Percentiles rank a stretch among this genome's conserved stretches.
phyloP scores from a whole-genome alignment of 2,329 filamentous ascomycete species.

The Cercospora zeae-maydis region DNA sequence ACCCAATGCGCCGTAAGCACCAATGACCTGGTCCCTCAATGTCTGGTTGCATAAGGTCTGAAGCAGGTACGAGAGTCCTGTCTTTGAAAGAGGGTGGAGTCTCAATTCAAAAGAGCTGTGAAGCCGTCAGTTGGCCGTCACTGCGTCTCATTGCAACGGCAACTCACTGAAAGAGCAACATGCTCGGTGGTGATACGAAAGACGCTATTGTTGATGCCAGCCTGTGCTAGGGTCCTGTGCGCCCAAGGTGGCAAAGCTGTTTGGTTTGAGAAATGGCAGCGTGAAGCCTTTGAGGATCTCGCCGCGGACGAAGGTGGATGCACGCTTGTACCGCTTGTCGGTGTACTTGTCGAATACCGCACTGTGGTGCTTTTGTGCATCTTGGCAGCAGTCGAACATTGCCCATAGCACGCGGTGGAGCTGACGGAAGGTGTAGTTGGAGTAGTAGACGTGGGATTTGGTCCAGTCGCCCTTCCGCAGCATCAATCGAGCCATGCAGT shows the following conservation, averaged over 20 bases:
- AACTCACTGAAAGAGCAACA: conserved; percentile 11
- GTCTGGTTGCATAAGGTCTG: conserved; percentile 14
- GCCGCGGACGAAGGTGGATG: conserved; percentile 72
- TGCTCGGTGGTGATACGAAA: conserved; percentile 4
- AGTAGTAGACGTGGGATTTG: conserved; percentile 82
- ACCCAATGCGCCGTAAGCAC: conserved; percentile 20
- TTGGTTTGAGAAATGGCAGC: conserved; percentile 39
- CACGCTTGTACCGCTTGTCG: conserved; percentile 81
- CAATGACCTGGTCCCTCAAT: conserved; percentile 19
- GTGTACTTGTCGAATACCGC: conserved; percentile 91
- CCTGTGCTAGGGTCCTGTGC: conserved; percentile 20
- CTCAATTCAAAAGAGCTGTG: conserved; percentile 15
- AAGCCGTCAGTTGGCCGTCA: conserved; percentile 1
- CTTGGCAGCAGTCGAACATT: conserved; percentile 83
- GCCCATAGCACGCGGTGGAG: conserved; percentile 71
- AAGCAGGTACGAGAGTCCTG: conserved; percentile 17
- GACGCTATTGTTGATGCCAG: conserved; percentile 17
- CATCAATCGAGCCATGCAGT: conserved; percentile 86
- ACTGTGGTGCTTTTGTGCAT: conserved; percentile 73
- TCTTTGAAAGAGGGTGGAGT: conserved; percentile 20
- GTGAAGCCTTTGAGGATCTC: conserved; percentile 63
- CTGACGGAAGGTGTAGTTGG: conserved; percentile 85
- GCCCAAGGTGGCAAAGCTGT: conserved; percentile 18
- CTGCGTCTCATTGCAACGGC: background rate
- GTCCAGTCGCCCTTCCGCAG: conserved; percentile 87